These are phyloP conservation scores for Lachnellula arida DNA, from an alignment of 2,329 filamentous ascomycete genomes.

Conservation along the genomic window DNA sequence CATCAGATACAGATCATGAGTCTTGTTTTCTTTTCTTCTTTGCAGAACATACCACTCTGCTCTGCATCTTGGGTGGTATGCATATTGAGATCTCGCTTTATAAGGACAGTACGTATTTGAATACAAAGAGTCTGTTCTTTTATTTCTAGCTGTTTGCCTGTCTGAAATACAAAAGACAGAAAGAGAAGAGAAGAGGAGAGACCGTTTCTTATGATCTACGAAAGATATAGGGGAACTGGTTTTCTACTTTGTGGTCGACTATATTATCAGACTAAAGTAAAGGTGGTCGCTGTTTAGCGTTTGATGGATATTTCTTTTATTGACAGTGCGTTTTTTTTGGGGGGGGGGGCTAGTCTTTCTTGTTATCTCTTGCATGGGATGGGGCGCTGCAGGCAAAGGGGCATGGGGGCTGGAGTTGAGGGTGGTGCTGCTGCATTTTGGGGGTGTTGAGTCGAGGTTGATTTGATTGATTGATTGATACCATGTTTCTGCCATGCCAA, in stretches of 20 bases:
- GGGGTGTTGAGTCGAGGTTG: not conserved
- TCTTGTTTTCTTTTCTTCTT: constrained; percentile 37
- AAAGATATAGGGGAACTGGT: not conserved
- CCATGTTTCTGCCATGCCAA: constrained; percentile 47
- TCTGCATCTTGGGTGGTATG: not conserved
- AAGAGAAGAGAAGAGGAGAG: not conserved
- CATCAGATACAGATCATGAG: constrained; percentile 25
- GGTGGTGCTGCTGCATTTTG: not conserved
- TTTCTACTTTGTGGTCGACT: not conserved
- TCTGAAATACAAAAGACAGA: not conserved
- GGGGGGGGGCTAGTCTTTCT: not conserved
- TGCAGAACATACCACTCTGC: not conserved
- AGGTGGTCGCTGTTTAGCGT: not conserved
- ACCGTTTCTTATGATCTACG: not conserved
- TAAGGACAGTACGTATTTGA: not conserved
- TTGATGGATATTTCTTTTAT: not conserved
- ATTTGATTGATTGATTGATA: constrained; percentile 26
- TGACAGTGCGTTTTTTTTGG: not conserved
- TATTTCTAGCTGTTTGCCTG: not conserved
- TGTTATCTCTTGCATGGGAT: not conserved
- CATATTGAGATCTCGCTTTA: not conserved
- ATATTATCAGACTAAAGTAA: not conserved
- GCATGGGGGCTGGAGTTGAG: not conserved
- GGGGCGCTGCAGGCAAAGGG: not conserved
- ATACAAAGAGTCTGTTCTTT: not conserved